Base-by-base conservation (phyloP, 192 early-diverging fungal species). In the Podila horticola region DNA sequence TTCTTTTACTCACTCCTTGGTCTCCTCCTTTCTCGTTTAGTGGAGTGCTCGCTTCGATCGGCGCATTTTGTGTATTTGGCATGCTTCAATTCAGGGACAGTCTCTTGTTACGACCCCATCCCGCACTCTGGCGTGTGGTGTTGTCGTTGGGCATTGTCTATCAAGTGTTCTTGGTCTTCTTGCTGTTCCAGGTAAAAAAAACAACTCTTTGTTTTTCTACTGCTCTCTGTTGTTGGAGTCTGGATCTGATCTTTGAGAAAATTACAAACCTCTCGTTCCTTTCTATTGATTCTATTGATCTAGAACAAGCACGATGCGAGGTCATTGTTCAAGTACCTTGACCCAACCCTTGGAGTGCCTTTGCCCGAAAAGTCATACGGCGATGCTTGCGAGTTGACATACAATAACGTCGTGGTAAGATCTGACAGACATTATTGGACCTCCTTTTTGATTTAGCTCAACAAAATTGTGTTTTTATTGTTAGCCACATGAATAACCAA, bases 311-410 rank as follows among this genome's bases (percentile, higher is more conserved):
- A 92, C 63, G 91, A 95, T 64, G 94, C 94, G 13, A 89, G 97
- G 19, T 86, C 91, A 51, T 85, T 95, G 24, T 88, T 99, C 84
- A 85, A 82, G 20, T 93, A 93, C 49, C 86, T 96, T 60, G 96
- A 97, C 82, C 92, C 94, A 20, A 84, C 71, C 12, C 79, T 99
- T 36, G 96, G 97, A 12, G 83, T 90, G 2, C 87, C 87, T 59
- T 85, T 99, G 62, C 97, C 97, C 12, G 97, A 99, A 85, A 91
- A 93, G 68, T 94, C 92, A 55, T 99, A 99, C 83, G 96, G 95
- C 49, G 95, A 94, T 28, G 85, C 90, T 68, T 99, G 97, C 79
- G 94, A 91, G 24, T 82, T 97, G 51, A 95, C 95, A 13, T 86
- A 76, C 71, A 83, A 89, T 20, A 95, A 94, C 61, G 49, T 98